Percentiles rank a stretch among this genome's conserved stretches.
phyloP scores from a whole-genome alignment of 257 asterid species.

The Echites panduratus region DNA sequence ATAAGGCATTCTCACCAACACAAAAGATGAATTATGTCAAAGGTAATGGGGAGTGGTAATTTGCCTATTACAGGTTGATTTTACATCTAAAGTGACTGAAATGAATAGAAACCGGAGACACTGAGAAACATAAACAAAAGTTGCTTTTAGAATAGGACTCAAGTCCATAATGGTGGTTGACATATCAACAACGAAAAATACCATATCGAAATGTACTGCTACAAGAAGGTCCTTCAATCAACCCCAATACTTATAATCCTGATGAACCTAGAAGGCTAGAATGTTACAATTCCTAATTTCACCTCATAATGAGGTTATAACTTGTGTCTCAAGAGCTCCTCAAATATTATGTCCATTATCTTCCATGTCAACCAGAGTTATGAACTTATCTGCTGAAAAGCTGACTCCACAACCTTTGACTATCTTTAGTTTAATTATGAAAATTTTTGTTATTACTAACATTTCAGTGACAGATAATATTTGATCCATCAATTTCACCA shows the following conservation, averaged over 20 bases:
- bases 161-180: not conserved
- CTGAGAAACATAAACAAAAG: not conserved
- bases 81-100: not conserved
- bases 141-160: too few species aligned
- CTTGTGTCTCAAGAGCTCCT: not conserved
- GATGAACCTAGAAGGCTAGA: not conserved
- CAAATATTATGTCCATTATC: not conserved
- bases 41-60: not conserved
- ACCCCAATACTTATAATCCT: not conserved
- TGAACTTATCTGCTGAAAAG: not conserved
- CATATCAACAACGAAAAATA: not conserved
- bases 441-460: not conserved
- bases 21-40: not conserved
- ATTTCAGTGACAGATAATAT: not conserved
- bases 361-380: not conserved
- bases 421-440: not conserved
- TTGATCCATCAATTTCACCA: not conserved
- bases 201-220: not conserved
- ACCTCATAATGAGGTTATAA: not conserved
- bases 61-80: not conserved
- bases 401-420: not conserved
- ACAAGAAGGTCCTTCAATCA: not conserved
- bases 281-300: not conserved
- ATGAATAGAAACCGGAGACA: not conserved
- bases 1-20: not conserved